Evolutionary conservation across 306 rosid genomes (phyloP), one percentile per base, ranked within the genome.

Genomic region (Hylodesmum podocarpum): DNA sequence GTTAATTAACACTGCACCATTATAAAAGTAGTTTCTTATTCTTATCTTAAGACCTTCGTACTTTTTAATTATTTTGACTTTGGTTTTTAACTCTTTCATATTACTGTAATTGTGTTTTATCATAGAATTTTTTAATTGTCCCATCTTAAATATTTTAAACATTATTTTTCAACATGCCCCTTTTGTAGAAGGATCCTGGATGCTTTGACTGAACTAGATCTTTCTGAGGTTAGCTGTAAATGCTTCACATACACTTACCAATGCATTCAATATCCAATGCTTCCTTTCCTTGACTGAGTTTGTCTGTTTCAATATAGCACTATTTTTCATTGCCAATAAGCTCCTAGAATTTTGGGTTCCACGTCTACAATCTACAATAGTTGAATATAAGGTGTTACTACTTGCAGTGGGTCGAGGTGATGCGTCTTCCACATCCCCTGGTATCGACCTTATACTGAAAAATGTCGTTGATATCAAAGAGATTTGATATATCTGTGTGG

Each of bases 131-230:
- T 76, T 61, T 31, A 21, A 36, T 16, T 49, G 28, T 46, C 72
- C 44, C 40, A 29, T 66, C 41, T 72, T 77, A 59, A 81, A 66
- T 65, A 22, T 74, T 79, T 57, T 50, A 63, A 78, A 62, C 72
- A 43, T 37, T 73, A 80, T 80, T 77, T 91, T 82, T 87, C 81
- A 67, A 85, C 98, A 59, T 94, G 98, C 84, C 98, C 98, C 67
- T 94, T 91, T 86, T 94, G 98, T 87, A 84, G 98, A 89, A 89
- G 97, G 85, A 97, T 91, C 76, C 89, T 97, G 28, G 98, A 94
- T 79, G 94, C 98, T 76, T 46, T 91, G 89, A 91, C 98, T 28
- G 98, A 94, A 81, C 90, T 94, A 63, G 98, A 94, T 80, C 91
- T 94, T 85, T 86, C 89, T 66, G 92, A 94, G 94, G 98, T 94